Conservation (phyloP, 768 basidiomycete species). For the Suillus sp. region DNA sequence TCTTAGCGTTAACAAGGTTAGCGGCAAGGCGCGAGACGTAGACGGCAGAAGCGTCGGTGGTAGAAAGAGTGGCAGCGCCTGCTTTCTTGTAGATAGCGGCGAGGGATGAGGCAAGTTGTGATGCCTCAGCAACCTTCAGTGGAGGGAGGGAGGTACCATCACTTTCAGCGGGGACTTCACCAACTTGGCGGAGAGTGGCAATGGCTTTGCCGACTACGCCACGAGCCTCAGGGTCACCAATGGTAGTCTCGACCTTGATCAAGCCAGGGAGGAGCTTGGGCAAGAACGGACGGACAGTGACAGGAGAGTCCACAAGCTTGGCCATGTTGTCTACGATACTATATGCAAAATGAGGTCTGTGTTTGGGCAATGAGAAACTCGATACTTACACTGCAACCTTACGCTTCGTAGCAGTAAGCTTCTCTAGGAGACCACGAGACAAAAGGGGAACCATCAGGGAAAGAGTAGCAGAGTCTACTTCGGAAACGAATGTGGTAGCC, state of each 20-base stretch:
- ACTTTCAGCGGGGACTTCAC: constrained; percentile 77
- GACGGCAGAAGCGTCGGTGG: constrained; percentile 57
- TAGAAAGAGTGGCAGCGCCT: constrained; percentile 57
- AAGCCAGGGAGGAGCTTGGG: constrained; percentile 94
- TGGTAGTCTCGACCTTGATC: constrained; percentile 91
- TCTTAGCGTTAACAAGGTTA: constrained; percentile 86
- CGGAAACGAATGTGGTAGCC: constrained; percentile 99
- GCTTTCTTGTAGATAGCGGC: constrained; percentile 85
- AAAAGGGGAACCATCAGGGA: constrained; percentile 97
- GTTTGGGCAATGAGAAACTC: constrained; percentile 16
- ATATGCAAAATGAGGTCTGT: constrained; percentile 26
- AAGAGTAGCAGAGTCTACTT: constrained; percentile 96
- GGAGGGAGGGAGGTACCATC: constrained; percentile 94
- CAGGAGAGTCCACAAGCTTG: constrained; percentile 92
- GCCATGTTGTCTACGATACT: constrained; percentile 98
- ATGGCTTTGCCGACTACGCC: constrained; percentile 90
- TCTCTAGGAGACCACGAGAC: constrained; percentile 91
- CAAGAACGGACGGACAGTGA: constrained; percentile 96
- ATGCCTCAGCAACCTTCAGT: constrained; percentile 72
- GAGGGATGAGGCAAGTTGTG: constrained; percentile 66
- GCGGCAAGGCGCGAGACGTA: constrained; percentile 83
- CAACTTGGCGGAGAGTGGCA: constrained; percentile 92
- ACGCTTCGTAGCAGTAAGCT: constrained; percentile 94
- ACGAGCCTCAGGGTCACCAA: constrained; percentile 98
- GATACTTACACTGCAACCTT: constrained; percentile 91